Percentiles rank a stretch among this genome's conserved stretches.
phyloP scores from a whole-genome alignment of 2,329 filamentous ascomycete species.

The Fusarium tuaranense region DNA sequence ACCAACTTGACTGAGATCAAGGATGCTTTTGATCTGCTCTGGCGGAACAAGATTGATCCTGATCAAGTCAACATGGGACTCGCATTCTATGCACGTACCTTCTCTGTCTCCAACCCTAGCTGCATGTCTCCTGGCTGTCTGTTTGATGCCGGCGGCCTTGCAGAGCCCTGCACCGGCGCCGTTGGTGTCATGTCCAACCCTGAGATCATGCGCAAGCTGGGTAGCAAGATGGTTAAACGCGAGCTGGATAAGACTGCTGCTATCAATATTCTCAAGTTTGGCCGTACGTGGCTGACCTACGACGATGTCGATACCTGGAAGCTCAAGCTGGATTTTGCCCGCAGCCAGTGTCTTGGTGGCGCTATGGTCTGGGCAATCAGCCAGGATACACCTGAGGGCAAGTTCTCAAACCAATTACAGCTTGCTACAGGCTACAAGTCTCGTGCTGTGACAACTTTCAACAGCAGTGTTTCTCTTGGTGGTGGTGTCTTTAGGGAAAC shows the following conservation, averaged over 20 bases:
- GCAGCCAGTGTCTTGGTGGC: neutral
- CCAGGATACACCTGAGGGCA: neutral
- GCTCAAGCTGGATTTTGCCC: neutral
- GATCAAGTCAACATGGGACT: conserved; percentile 19
- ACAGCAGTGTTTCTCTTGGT: neutral
- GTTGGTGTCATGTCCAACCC: neutral
- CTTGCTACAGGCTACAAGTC: neutral
- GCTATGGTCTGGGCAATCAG: neutral
- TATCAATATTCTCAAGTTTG: neutral
- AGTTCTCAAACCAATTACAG: neutral
- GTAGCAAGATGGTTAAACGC: neutral
- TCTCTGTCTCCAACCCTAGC: neutral
- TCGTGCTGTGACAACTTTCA: neutral
- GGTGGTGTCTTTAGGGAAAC: neutral
- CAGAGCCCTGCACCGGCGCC: neutral
- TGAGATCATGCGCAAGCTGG: neutral
- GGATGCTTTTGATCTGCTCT: conserved; percentile 7
- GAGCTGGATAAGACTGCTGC: neutral
- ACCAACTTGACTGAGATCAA: conserved; percentile 28
- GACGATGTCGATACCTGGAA: neutral
- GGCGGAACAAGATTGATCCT: conserved; percentile 2
- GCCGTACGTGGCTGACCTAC: neutral
- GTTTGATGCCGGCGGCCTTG: neutral
- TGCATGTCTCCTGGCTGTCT: neutral
- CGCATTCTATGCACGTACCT: conserved; percentile 15